These are phyloP conservation scores for Dothistroma septosporum DNA, from an alignment of 2,329 filamentous ascomycete genomes.

Conservation along the genomic window DNA sequence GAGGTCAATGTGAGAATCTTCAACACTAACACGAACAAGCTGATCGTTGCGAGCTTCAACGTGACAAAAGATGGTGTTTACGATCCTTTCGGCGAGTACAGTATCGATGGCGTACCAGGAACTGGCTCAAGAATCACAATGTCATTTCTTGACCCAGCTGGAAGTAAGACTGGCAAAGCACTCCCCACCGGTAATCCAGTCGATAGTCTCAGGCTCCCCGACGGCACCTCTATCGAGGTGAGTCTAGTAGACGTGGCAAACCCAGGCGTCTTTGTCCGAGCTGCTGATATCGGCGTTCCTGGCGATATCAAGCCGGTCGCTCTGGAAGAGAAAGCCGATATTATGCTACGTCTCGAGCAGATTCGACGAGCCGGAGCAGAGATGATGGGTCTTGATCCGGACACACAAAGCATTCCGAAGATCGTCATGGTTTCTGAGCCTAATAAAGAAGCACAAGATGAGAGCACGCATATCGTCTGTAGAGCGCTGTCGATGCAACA, in stretches of 20 bases:
- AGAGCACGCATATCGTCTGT: slow-evolving; percentile 38
- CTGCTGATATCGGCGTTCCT: slow-evolving; percentile 50
- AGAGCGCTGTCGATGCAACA: slow-evolving; percentile 44
- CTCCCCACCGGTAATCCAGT: slow-evolving; percentile 56
- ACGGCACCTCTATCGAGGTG: slow-evolving; percentile 43
- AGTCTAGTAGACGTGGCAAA: slow-evolving; percentile 63
- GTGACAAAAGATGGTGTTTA: slow-evolving; percentile 46
- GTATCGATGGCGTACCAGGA: slow-evolving; percentile 62
- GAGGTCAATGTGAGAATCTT: slow-evolving; percentile 54
- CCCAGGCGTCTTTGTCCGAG: slow-evolving; percentile 59
- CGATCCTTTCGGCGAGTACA: slow-evolving; percentile 48
- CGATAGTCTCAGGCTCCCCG: slow-evolving; percentile 44
- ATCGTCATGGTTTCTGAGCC: slow-evolving; percentile 52
- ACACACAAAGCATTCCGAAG: slow-evolving; percentile 56
- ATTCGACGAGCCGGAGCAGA: slow-evolving; percentile 57
- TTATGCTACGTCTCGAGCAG: slow-evolving; percentile 52
- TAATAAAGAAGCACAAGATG: not conserved
- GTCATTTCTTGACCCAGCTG: slow-evolving; percentile 59
- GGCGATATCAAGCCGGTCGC: slow-evolving; percentile 52
- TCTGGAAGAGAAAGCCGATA: slow-evolving; percentile 48
- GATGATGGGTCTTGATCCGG: slow-evolving; percentile 56
- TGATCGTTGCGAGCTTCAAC: slow-evolving; percentile 56
- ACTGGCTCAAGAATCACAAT: slow-evolving; percentile 55
- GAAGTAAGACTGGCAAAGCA: slow-evolving; percentile 59
- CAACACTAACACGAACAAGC: slow-evolving; percentile 68